Conservation (phyloP, 108 stramenopile species). For the Nitzschia sp. region DNA sequence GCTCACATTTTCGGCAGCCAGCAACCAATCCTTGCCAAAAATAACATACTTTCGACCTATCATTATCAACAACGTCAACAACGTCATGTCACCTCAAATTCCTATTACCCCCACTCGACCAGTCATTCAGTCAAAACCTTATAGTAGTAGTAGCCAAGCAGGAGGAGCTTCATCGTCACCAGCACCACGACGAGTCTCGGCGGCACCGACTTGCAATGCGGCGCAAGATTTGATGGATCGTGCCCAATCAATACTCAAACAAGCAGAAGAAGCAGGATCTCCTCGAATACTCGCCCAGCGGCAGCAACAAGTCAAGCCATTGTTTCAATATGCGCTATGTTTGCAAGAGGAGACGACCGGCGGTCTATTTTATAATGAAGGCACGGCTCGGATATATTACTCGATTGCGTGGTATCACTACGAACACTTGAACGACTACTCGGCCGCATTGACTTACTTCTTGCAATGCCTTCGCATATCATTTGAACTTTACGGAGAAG, state of each 20-base stretch:
- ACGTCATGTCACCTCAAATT: too few relatives aligned
- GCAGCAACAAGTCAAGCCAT: not conserved
- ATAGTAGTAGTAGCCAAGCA: too few relatives aligned
- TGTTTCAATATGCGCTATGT: conserved; percentile 5
- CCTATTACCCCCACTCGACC: too few relatives aligned
- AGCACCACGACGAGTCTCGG: too few relatives aligned
- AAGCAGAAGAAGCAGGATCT: not conserved
- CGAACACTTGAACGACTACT: not conserved
- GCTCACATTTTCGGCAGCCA: too few relatives aligned
- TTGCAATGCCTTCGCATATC: conserved; percentile 9
- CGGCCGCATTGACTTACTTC: conserved; percentile 8
- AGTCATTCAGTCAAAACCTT: too few relatives aligned
- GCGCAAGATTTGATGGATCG: not conserved
- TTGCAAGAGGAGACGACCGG: not conserved
- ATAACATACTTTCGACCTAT: too few relatives aligned
- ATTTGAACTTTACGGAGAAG: not conserved
- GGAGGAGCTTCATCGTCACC: too few relatives aligned
- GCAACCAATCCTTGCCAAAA: too few relatives aligned
- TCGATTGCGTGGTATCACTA: conserved; percentile 13
- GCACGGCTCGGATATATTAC: not conserved
- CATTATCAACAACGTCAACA: too few relatives aligned
- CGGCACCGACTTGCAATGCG: too few relatives aligned
- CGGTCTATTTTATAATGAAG: conserved; percentile 9
- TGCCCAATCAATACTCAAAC: not conserved
- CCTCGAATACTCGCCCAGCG: not conserved